phyloP scores from a whole-genome alignment of 2,329 filamentous ascomycete genomes.

The Colletotrichum brevisporum region DNA sequence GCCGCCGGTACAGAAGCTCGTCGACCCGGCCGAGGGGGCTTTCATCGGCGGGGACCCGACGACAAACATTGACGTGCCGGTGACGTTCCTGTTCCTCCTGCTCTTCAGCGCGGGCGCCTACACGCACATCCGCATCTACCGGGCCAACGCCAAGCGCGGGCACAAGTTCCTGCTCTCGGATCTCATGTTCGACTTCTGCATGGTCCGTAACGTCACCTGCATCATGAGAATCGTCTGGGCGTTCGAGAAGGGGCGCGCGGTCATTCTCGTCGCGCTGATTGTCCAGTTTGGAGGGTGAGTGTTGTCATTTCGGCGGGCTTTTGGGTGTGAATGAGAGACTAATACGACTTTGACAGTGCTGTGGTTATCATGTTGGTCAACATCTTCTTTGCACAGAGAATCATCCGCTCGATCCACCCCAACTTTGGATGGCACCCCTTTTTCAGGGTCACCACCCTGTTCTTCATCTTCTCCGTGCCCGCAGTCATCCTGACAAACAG shows the following conservation, averaged over 20 bases:
- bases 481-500: constrained; percentile 51
- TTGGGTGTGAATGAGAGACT: constrained; percentile 47
- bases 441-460: constrained; percentile 44
- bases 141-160: constrained; percentile 48
- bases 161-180: constrained; percentile 57
- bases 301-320: neutral
- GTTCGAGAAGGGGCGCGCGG: constrained; percentile 43
- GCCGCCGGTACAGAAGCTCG: constrained; percentile 12
- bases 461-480: constrained; percentile 48
- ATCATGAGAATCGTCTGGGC: constrained; percentile 55
- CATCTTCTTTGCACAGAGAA: constrained; percentile 55
- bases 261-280: constrained; percentile 53
- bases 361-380: constrained; percentile 54
- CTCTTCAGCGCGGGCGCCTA: constrained; percentile 45
- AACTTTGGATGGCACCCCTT: constrained; percentile 52
- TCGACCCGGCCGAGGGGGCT: constrained; percentile 28
- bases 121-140: constrained; percentile 46
- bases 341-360: constrained; percentile 55
- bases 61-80: constrained; percentile 42
- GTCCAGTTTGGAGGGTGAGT: constrained; percentile 54
- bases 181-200: constrained; percentile 55
- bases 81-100: constrained; percentile 46
- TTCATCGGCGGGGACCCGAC: constrained; percentile 36
- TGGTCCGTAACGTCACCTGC: constrained; percentile 52
- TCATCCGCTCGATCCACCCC: constrained; percentile 55